Evolutionary conservation across 1,284 basidiomycete species (phyloP), one percentile per base, ranked within the genome.

Genomic region (Trametes sp.): DNA sequence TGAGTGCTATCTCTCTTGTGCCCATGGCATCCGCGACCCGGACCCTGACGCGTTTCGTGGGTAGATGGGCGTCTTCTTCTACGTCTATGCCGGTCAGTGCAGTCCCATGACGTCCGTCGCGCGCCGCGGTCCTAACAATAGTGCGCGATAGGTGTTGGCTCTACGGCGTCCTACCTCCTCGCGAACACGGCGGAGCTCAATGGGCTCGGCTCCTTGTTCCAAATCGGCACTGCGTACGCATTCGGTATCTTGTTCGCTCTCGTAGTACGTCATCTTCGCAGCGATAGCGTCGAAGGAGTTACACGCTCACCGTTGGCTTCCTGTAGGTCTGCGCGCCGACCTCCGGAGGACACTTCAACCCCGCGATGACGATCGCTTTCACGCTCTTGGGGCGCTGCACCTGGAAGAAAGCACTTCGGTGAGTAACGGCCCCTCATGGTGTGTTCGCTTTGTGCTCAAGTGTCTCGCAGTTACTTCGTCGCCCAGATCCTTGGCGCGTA

Each of bases 301-400:
- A 7, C 6, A 29, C 16, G 33, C 48, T 49, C 48, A 49, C 48
- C 26, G 26, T 9, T 9, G 3, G 2, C 5, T 14, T 31, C 7
- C 29, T 23, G 24, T 10, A 72, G 70, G 64, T 88, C 23, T 86
- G 82, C 66, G 75, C 76, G 33, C 70, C 81, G 4, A 84, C 86
- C 0, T 89, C 87, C 11, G 87, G 87, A 6, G 86, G 87, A 7
- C 87, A 89, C 71, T 84, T 89, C 73, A 87, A 82, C 70, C 86
- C 88, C 24, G 78, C 81, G 53, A 77, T 90, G 13, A 87, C 88
- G 10, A 78, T 89, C 56, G 74, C 81, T 3, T 77, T 82, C 49
- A 75, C 80, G n/a, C 23, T 88, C 23, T 85, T 85, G 77, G 82
- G 76, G 58, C 81, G 81, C 0, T 88, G 89, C 71, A 84, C 88